Percentiles rank a stretch among this genome's conserved stretches.
phyloP scores from a whole-genome alignment of 441 rosid genomes.

The Gossypium laxum region DNA sequence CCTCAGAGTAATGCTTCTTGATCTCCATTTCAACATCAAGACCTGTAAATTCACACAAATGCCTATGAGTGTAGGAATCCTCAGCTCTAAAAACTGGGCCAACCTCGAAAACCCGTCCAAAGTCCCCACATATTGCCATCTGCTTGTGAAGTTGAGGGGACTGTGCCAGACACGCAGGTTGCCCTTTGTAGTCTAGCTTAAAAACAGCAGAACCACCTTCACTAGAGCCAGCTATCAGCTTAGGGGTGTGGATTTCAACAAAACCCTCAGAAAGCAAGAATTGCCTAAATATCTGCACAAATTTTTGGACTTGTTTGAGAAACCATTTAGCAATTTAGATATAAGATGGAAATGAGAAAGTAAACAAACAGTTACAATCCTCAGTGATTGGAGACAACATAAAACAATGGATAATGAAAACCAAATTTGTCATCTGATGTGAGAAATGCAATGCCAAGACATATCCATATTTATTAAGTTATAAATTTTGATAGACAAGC shows the following conservation, averaged over 20 bases:
- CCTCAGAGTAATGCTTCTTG: slow-evolving; percentile 67
- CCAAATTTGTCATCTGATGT: neutral
- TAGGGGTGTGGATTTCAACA: slow-evolving; percentile 72
- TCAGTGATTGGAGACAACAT: neutral
- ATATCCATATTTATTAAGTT: neutral
- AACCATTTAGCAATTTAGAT: neutral
- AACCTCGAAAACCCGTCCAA: slow-evolving; percentile 49
- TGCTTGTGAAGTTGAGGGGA: slow-evolving; percentile 70
- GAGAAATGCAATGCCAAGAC: neutral
- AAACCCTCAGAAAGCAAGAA: slow-evolving; percentile 43
- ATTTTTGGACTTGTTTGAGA: neutral
- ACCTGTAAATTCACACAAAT: slow-evolving; percentile 73
- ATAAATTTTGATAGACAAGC: neutral
- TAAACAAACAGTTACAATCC: neutral
- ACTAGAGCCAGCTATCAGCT: slow-evolving; percentile 69
- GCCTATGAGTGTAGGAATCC: slow-evolving; percentile 63
- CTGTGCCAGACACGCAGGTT: slow-evolving; percentile 55
- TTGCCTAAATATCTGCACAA: slow-evolving; percentile 54
- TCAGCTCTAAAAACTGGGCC: slow-evolving; percentile 65
- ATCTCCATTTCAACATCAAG: slow-evolving; percentile 91
- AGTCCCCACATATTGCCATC: slow-evolving; percentile 53
- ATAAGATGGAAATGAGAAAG: neutral
- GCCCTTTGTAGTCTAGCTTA: slow-evolving; percentile 66
- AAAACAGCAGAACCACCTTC: slow-evolving; percentile 96
- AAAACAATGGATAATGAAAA: neutral